A percentile compares a stretch with the other conserved stretches of the same genome.
These are phyloP conservation scores for Syzygium syzygioides DNA, from an alignment of 441 rosid genomes.

Conservation along the genomic window DNA sequence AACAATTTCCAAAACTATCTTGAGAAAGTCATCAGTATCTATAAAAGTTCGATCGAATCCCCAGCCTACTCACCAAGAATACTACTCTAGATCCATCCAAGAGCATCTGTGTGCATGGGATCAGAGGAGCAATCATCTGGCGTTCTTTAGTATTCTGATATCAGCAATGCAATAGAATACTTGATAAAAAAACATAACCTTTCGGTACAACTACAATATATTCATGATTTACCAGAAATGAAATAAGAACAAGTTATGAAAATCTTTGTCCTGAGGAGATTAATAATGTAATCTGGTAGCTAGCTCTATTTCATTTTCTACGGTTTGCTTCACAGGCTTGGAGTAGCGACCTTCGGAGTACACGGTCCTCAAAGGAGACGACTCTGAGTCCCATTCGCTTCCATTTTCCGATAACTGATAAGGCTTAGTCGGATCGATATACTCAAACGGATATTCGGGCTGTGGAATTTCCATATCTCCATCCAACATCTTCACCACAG, in stretches of 20 bases:
- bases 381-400: not conserved
- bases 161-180: not conserved
- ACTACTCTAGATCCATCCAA: not conserved
- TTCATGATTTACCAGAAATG: not conserved
- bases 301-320: not conserved
- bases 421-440: not conserved
- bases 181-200: not conserved
- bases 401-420: not conserved
- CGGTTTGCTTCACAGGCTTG: not conserved
- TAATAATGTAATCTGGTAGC: not conserved
- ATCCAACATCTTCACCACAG: slow-evolving; percentile 10
- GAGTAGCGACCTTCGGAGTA: not conserved
- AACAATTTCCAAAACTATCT: too few relatives aligned
- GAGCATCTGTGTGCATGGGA: not conserved
- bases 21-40: too few relatives aligned
- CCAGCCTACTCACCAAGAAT: too few relatives aligned
- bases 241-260: not conserved
- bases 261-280: not conserved
- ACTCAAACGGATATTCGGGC: not conserved
- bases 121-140: not conserved
- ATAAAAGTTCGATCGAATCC: too few relatives aligned
- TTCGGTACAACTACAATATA: not conserved
- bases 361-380: not conserved
- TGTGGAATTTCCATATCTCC: not conserved
- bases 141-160: not conserved